Percentiles rank a stretch among this genome's conserved stretches.
Conservation (phyloP, 2,329 filamentous ascomycete species). For the Colletotrichum orbiculare region DNA sequence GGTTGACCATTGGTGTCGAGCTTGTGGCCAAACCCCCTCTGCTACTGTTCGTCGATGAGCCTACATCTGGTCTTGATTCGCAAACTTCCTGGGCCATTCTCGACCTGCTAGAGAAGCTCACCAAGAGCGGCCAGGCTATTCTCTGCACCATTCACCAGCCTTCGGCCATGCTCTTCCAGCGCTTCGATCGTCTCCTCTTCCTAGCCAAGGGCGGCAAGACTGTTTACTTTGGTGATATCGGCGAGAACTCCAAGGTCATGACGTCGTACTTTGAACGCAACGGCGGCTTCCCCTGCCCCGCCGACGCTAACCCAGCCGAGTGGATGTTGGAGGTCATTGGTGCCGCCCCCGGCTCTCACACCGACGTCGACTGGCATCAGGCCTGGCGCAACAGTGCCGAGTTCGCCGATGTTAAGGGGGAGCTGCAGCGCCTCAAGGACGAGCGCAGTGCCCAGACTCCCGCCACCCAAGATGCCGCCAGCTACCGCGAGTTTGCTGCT, state of each 20-base stretch:
- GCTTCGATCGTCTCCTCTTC: slow-evolving; percentile 85
- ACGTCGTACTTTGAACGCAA: slow-evolving; percentile 82
- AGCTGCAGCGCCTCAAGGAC: slow-evolving; percentile 67
- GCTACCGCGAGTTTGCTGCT: slow-evolving; percentile 83
- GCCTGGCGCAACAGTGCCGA: slow-evolving; percentile 71
- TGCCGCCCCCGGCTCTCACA: slow-evolving; percentile 71
- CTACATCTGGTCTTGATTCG: slow-evolving; percentile 91
- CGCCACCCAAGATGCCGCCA: slow-evolving; percentile 50
- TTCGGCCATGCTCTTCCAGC: slow-evolving; percentile 94
- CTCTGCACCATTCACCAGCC: slow-evolving; percentile 98
- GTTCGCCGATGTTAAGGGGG: slow-evolving; percentile 64
- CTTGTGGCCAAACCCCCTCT: slow-evolving; percentile 91
- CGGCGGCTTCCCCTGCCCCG: slow-evolving; percentile 72
- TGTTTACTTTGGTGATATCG: slow-evolving; percentile 86
- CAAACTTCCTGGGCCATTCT: slow-evolving; percentile 95
- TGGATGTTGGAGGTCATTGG: slow-evolving; percentile 77
- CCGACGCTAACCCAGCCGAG: slow-evolving; percentile 82
- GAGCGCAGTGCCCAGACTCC: slow-evolving; percentile 51
- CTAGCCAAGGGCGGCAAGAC: slow-evolving; percentile 80
- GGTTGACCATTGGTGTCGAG: slow-evolving; percentile 95
- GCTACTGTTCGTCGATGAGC: slow-evolving; percentile 93
- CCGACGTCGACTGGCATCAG: slow-evolving; percentile 73
- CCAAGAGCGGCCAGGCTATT: slow-evolving; percentile 89
- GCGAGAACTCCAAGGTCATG: slow-evolving; percentile 74
- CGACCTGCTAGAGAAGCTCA: slow-evolving; percentile 87